Conservation (phyloP, 805 yeast species). For the Candida incommunis region DNA sequence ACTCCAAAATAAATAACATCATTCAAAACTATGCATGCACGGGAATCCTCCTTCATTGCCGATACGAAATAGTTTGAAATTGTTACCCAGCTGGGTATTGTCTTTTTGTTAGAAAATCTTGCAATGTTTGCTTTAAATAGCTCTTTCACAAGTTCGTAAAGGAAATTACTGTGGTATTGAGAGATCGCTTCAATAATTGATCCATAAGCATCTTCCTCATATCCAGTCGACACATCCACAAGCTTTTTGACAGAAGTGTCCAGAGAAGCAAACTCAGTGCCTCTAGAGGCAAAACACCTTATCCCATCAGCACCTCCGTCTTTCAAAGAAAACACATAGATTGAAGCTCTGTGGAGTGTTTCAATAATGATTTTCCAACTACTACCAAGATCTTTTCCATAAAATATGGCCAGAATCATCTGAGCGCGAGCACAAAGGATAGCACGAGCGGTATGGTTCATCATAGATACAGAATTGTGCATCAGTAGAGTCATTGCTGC, state of each 20-base stretch:
- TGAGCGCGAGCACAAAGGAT: constrained; percentile 67
- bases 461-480: constrained; percentile 14
- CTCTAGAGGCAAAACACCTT: constrained; percentile 25
- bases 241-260: constrained; percentile 46
- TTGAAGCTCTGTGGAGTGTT: constrained; percentile 27
- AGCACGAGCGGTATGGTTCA: constrained; percentile 34
- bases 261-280: constrained; percentile 27
- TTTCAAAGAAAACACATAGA: constrained; percentile 11
- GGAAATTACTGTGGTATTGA: constrained; percentile 23
- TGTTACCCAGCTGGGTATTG: not conserved
- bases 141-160: constrained; percentile 37
- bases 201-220: constrained; percentile 35
- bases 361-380: constrained; percentile 54
- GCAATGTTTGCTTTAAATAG: constrained; percentile 36
- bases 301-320: constrained; percentile 5
- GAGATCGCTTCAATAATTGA: constrained; percentile 32
- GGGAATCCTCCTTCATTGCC: not conserved
- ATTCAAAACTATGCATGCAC: constrained; percentile 37
- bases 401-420: constrained; percentile 57
- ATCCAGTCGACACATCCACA: constrained; percentile 45
- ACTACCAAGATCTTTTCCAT: constrained; percentile 56
- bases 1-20: constrained; percentile 23
- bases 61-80: not conserved
- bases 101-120: constrained; percentile 24
- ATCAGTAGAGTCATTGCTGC: constrained; percentile 28